Base-by-base conservation (phyloP, 345 rosid genomes). In the Erucastrum elatum region DNA sequence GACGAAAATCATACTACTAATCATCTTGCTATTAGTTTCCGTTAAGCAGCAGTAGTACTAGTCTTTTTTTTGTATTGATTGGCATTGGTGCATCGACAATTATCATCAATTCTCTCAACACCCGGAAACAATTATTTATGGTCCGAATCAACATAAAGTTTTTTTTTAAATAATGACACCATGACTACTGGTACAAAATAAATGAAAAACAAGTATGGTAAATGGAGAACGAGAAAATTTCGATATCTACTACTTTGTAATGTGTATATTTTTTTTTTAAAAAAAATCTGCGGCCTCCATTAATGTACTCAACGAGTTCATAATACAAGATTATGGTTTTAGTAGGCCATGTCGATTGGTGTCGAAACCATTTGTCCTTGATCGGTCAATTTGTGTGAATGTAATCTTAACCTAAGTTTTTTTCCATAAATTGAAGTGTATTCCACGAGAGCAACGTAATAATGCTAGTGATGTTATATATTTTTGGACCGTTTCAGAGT, bases 401-500 rank as follows among this genome's bases (percentile, higher is more conserved):
- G 64, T 34, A 31, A 60, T 79, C 77, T 72, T 27, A 72, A 66
- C 74, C 77, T 59, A 67, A 73, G 78, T 67, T 79, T 67, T 67
- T 51, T 72, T 16, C 70, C 64, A 46, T 55, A 46, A 72, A 66
- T 26, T 72, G 65, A 70, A 64, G 66, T 71, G 13, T 56, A 55
- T 53, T 29, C n/a, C 68, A 58, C 29, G 51, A 72, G 44, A 73
- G 66, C 61, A 71, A 77, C 71, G 72, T 71, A 64, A 70, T 64
- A 70, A 71, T 37, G 68, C 66, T 34, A 77, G 44, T 70, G 76
- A 63, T 71, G 71, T 63, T 65, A 41, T 49, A 67, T 49, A 61
- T 49, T 61, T 79, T 79, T 73, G 27, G 82, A 74, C 78, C 82
- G 82, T 68, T 73, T 79, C 71, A 64, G 75, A 79, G 70, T 61